Percentiles rank a stretch among this genome's conserved stretches.
Conservation (phyloP, 1,284 basidiomycete genomes). For the Cryptococcus sp. region DNA sequence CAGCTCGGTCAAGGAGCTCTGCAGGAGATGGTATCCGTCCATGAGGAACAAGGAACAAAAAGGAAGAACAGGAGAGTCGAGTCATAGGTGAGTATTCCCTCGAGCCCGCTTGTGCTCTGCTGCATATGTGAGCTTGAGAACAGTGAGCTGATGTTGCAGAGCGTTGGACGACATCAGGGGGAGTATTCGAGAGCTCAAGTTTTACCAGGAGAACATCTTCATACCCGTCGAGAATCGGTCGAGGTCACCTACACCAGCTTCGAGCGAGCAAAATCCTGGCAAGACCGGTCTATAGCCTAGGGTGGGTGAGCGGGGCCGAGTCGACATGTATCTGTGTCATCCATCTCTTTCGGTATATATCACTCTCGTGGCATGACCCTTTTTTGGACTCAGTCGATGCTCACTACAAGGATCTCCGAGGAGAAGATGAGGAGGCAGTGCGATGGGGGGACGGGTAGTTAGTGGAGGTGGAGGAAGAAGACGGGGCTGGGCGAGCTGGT, state of each 20-base stretch:
- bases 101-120: not conserved
- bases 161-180: slow-evolving; percentile 50
- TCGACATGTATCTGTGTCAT: no score
- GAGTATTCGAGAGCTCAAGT: slow-evolving; percentile 48
- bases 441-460: no score
- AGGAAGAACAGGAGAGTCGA: slow-evolving; percentile 25
- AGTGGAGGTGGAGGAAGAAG: no score
- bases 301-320: no score
- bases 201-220: slow-evolving; percentile 47
- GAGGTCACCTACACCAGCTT: not conserved
- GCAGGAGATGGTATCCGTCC: slow-evolving; percentile 48
- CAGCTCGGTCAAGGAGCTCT: slow-evolving; percentile 47
- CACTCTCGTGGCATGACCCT: no score
- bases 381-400: no score
- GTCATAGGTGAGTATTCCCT: slow-evolving; percentile 34
- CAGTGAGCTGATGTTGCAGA: slow-evolving; percentile 16
- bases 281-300: slow-evolving; percentile 3
- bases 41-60: slow-evolving; percentile 22
- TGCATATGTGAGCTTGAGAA: not conserved
- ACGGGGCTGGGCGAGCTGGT: no score
- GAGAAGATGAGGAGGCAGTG: no score
- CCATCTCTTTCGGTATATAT: no score
- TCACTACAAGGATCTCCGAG: no score
- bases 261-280: not conserved
- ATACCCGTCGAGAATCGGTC: slow-evolving; percentile 26